phyloP scores from a whole-genome alignment of 352 stramenopile species.

The Pythium angustatum region DNA sequence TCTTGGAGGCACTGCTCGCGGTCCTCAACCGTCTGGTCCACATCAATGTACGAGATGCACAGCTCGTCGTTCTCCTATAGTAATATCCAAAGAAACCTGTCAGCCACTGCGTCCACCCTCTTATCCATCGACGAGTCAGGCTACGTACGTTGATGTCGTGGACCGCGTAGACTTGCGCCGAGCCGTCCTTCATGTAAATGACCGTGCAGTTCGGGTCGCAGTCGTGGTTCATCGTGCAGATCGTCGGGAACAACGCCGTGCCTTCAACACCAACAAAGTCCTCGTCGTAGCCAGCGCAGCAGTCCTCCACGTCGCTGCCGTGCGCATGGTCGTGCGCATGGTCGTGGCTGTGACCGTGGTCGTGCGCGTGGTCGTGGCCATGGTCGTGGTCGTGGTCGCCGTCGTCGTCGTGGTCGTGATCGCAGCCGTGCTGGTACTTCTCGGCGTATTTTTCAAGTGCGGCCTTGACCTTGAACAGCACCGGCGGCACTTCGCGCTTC shows the following conservation, averaged over 20 bases:
- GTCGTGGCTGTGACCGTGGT: slow-evolving; percentile 30
- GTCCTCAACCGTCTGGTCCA: slow-evolving; percentile 72
- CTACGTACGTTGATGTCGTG: slow-evolving; percentile 62
- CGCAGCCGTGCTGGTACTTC: slow-evolving; percentile 49
- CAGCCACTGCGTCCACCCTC: neutral
- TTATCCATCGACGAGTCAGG: neutral
- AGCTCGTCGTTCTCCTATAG: slow-evolving; percentile 91
- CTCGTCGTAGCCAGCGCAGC: slow-evolving; percentile 53
- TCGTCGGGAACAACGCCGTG: slow-evolving; percentile 90
- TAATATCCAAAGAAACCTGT: neutral
- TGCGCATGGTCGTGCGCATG: slow-evolving; percentile 44
- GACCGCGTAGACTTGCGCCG: slow-evolving; percentile 71
- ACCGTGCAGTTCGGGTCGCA: slow-evolving; percentile 93
- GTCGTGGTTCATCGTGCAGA: slow-evolving; percentile 97
- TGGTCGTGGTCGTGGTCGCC: slow-evolving; percentile 37
- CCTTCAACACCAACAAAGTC: slow-evolving; percentile 95
- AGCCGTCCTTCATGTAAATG: slow-evolving; percentile 83
- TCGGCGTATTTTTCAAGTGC: slow-evolving; percentile 70
- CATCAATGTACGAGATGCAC: slow-evolving; percentile 95
- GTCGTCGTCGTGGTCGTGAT: slow-evolving; percentile 32
- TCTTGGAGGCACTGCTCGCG: slow-evolving; percentile 80
- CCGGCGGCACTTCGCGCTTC: slow-evolving; percentile 62
- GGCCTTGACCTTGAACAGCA: slow-evolving; percentile 63
- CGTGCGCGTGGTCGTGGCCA: slow-evolving; percentile 42
- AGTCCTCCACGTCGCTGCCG: slow-evolving; percentile 45